Percentiles rank a stretch among this genome's conserved stretches.
Conservation (phyloP, 345 rosid genomes). For the Camelina laxa region DNA sequence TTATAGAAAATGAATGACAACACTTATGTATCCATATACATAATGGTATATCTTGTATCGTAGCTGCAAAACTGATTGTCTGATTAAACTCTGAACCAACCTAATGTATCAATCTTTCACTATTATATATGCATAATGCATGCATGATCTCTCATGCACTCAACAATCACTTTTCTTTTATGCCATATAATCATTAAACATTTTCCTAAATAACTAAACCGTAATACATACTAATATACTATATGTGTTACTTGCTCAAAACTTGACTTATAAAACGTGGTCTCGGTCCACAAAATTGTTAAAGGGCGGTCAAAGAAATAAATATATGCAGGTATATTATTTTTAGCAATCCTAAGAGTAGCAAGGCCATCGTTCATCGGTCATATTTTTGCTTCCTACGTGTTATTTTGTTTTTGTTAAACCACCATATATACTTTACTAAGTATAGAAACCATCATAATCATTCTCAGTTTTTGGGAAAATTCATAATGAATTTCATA, state of each 20-base stretch:
- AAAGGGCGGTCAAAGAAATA: neutral
- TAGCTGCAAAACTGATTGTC: neutral
- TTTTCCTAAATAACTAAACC: neutral
- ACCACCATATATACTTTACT: neutral
- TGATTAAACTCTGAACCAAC: neutral
- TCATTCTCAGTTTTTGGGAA: constrained; percentile 6
- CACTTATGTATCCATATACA: neutral
- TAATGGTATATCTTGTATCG: neutral
- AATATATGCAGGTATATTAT: neutral
- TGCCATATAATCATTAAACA: neutral
- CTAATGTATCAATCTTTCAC: neutral
- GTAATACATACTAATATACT: neutral
- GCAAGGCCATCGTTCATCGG: neutral
- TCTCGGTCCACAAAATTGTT: neutral
- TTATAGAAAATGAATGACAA: constrained; percentile 1
- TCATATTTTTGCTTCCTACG: neutral
- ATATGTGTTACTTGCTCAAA: neutral
- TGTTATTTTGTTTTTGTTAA: neutral
- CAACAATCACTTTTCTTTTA: neutral
- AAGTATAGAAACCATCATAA: constrained; percentile 22
- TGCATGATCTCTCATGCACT: neutral
- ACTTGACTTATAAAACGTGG: neutral
- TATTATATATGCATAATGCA: neutral
- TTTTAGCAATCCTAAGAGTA: constrained; percentile 19
- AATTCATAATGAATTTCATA: constrained; percentile 6